These are phyloP conservation scores for Grammothele lineata DNA, from an alignment of 768 basidiomycete species.

Conservation along the genomic window DNA sequence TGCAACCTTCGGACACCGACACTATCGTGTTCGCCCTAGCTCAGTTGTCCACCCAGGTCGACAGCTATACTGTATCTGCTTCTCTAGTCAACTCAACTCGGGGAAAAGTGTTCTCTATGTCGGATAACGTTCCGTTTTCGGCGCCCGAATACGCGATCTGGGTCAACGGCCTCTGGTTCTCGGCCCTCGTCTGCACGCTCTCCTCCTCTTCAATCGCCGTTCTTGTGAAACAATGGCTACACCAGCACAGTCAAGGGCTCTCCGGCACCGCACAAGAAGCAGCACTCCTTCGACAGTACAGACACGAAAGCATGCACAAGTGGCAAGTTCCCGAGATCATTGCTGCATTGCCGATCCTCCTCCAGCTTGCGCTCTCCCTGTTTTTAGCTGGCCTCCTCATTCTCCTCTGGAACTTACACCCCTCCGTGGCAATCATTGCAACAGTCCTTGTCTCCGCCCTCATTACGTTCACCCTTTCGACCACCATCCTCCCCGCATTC, in stretches of 20 bases:
- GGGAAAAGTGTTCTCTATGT: neutral
- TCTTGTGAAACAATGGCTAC: constrained; percentile 24
- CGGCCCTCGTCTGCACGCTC: constrained; percentile 18
- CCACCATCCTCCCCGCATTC: constrained; percentile 5
- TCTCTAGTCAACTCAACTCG: neutral
- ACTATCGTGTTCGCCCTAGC: constrained; percentile 4
- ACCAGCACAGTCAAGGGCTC: constrained; percentile 9
- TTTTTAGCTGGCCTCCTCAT: constrained; percentile 8
- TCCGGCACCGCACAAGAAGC: constrained; percentile 14
- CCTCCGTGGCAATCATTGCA: neutral
- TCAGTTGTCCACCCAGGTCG: constrained; percentile 8
- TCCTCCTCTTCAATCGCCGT: constrained; percentile 21
- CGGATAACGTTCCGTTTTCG: neutral
- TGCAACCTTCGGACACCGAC: constrained; percentile 5
- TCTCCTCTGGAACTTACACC: constrained; percentile 4
- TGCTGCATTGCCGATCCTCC: constrained; percentile 18
- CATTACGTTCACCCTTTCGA: constrained; percentile 1
- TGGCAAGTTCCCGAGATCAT: constrained; percentile 22
- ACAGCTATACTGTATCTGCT: neutral
- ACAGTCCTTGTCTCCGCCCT: neutral
- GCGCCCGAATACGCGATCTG: constrained; percentile 7
- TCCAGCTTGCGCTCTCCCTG: constrained; percentile 16
- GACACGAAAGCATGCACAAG: constrained; percentile 18
- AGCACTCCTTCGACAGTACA: constrained; percentile 18
- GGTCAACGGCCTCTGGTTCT: constrained; percentile 23